Evolutionary conservation across 202 grass and related monocot species (phyloP).

Genomic region (Brachypodium distachyon): DNA sequence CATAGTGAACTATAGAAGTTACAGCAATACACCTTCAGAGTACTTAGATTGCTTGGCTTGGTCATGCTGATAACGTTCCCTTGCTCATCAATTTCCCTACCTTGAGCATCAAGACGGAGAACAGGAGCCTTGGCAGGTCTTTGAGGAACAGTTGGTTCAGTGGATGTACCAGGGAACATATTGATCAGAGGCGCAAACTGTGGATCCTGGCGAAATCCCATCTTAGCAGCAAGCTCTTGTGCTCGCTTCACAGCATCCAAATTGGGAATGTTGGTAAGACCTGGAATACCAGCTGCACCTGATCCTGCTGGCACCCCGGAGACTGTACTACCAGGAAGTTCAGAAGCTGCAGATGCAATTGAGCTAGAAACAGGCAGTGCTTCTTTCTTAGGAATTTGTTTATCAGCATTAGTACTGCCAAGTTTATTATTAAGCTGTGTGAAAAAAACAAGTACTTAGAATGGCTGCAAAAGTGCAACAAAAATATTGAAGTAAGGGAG

Average conservation of each 20-base stretch:
- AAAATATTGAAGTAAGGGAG: neutral
- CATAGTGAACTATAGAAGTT: neutral
- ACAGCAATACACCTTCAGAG: constrained; percentile 60
- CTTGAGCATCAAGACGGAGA: constrained; percentile 80
- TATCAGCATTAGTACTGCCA: constrained; percentile 28
- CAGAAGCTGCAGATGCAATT: constrained; percentile 22
- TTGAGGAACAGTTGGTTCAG: constrained; percentile 52
- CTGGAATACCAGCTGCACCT: constrained; percentile 41
- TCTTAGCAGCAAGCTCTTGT: constrained; percentile 85
- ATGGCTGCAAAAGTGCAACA: neutral
- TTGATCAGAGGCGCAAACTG: constrained; percentile 74
- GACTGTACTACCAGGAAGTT: neutral
- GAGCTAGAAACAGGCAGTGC: constrained; percentile 24
- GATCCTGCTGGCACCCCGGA: constrained; percentile 13
- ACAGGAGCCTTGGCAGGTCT: constrained; percentile 77
- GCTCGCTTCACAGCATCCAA: constrained; percentile 88
- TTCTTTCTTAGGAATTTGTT: constrained; percentile 40
- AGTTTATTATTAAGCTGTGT: constrained; percentile 71
- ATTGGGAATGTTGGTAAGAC: constrained; percentile 57
- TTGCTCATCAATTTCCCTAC: constrained; percentile 91
- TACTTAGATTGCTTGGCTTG: constrained; percentile 79
- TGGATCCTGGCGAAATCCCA: constrained; percentile 96
- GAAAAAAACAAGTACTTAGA: constrained; percentile 10
- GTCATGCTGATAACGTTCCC: constrained; percentile 73
- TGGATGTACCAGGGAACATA: constrained; percentile 76